Evolutionary conservation across 495 filamentous ascomycete genomes (phyloP).

Genomic region (Talaromyces liani): DNA sequence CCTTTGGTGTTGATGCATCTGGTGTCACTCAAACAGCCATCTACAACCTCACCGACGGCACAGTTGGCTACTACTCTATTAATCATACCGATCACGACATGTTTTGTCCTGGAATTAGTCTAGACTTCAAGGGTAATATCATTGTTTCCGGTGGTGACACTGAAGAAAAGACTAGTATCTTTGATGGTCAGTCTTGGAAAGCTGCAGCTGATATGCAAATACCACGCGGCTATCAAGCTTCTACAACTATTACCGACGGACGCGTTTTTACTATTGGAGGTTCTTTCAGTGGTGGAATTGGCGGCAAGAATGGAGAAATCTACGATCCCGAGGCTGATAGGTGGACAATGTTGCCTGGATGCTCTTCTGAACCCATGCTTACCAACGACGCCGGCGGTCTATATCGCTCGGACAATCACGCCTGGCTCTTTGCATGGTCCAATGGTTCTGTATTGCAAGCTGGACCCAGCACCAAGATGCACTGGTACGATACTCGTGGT

Average conservation of each 20-base stretch:
- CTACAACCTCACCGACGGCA: constrained; percentile 25
- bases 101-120: constrained; percentile 55
- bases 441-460: constrained; percentile 48
- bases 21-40: constrained; percentile 20
- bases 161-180: constrained; percentile 39
- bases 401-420: constrained; percentile 49
- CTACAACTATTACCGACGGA: constrained; percentile 44
- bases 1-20: constrained; percentile 15
- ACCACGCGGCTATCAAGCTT: constrained; percentile 50
- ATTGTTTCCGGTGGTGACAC: constrained; percentile 46
- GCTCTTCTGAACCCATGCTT: constrained; percentile 37
- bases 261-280: constrained; percentile 55
- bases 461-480: constrained; percentile 47
- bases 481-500: constrained; percentile 46
- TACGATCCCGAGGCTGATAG: constrained; percentile 31
- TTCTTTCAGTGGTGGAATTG: constrained; percentile 40
- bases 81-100: constrained; percentile 48
- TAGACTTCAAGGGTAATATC: constrained; percentile 42
- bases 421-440: constrained; percentile 57
- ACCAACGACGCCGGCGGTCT: constrained; percentile 38
- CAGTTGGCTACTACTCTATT: constrained; percentile 29
- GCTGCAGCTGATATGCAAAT: constrained; percentile 33
- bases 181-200: constrained; percentile 27
- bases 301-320: constrained; percentile 48
- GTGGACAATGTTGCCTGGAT: constrained; percentile 31